Percentiles rank a stretch among this genome's conserved stretches.
Conservation (phyloP, 2,329 filamentous ascomycete genomes). For the Elsinoe arachidis region DNA sequence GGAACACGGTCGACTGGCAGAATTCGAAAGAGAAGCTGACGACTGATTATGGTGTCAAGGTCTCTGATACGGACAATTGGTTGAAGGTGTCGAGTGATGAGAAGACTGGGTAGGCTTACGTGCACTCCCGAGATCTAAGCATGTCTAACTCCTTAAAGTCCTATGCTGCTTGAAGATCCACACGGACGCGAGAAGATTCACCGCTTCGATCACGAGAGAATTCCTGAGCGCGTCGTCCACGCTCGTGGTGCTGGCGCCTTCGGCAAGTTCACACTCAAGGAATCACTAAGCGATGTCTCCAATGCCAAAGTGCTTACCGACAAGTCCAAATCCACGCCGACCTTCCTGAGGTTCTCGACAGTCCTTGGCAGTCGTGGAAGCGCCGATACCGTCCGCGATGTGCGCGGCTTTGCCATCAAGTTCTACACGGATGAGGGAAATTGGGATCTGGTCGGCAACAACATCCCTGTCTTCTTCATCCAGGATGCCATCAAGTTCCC, state of each 20-base stretch:
- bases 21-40: constrained; percentile 54
- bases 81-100: constrained; percentile 55
- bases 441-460: constrained; percentile 61
- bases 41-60: constrained; percentile 67
- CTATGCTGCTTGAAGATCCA: constrained; percentile 61
- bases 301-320: constrained; percentile 58
- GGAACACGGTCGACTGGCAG: constrained; percentile 42
- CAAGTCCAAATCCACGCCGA: constrained; percentile 55
- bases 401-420: constrained; percentile 70
- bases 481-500: constrained; percentile 54
- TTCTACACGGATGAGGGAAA: constrained; percentile 72
- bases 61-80: constrained; percentile 70
- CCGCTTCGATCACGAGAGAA: constrained; percentile 68
- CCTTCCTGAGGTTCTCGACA: constrained; percentile 70
- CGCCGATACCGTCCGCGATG: constrained; percentile 75
- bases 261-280: constrained; percentile 57
- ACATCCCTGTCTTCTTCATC: constrained; percentile 57
- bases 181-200: constrained; percentile 67
- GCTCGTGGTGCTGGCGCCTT: constrained; percentile 57
- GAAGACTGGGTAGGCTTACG: constrained; percentile 38
- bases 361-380: constrained; percentile 66
- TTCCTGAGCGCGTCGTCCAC: constrained; percentile 60
- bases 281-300: constrained; percentile 56
- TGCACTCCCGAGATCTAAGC: neutral
- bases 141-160: constrained; percentile 31